Evolutionary conservation across 306 rosid genomes (phyloP), one percentile per base, ranked within the genome.

Genomic region (Vigna trinervia): DNA sequence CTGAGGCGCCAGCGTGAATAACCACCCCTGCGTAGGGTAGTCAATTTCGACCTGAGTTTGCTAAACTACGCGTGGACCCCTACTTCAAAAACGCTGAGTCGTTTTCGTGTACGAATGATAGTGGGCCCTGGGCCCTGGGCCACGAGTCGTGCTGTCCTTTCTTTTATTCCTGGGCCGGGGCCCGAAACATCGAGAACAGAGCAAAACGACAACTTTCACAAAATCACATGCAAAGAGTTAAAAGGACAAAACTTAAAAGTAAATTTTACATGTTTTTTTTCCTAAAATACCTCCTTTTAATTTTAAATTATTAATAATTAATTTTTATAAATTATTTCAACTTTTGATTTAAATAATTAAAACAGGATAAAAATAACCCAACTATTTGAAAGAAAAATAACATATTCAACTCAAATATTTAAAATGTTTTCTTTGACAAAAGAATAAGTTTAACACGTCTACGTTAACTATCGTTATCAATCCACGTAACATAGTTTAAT

Each of bases 51-150:
- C 14, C 4, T 0, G 2, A 1, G 0, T 13, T 52, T 15, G 34
- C 85, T 82, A 87, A 54, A 22, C 1, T 84, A 54, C 86, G 73
- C 85, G 5, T 0, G 15, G 12, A 36, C 23, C 65, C 46, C 8
- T 12, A 8, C 17, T 5, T 28, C 15, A 5, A 15, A 22, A 17
- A 46, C n/a, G 1, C 77, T 15, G 74, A 52, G 6, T 41, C 63
- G 74, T 43, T 79, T 20, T 74, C 20, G 7, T 0, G 46, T 41
- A n/a, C 46, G 51, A 71, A 9, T 41, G 17, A 46, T 52, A 56
- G 72, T 59, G 77, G 69, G 77, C 22, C 77, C 20, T 34, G 22
- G n/a, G 48, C 9, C 47, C 26, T 52, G 77, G 69, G 77, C 22
- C 77, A 9, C 20, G 7, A 26, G 50, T 8, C 28, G 8, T 23